Evolutionary conservation across 2,329 filamentous ascomycete species (phyloP).

Genomic region (Leptosphaerulina australis): DNA sequence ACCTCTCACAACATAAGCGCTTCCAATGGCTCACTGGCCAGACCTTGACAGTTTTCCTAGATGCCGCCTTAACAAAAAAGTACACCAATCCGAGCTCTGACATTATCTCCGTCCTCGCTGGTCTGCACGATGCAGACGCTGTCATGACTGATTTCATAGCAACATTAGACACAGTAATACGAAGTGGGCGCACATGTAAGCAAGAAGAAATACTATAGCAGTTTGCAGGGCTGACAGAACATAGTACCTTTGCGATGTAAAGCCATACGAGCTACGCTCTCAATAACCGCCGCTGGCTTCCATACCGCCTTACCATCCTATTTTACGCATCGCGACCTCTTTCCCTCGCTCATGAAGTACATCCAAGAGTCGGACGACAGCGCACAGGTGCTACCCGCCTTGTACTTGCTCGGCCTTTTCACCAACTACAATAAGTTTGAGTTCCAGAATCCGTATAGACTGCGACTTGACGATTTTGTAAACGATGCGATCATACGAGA

Average conservation of each 20-base stretch:
- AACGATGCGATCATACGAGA: constrained; percentile 87
- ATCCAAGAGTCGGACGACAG: constrained; percentile 75
- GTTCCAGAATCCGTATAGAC: constrained; percentile 93
- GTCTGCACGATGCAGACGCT: constrained; percentile 83
- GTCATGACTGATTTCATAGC: constrained; percentile 89
- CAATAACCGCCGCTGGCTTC: constrained; percentile 90
- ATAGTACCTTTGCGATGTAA: constrained; percentile 76
- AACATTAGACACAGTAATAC: constrained; percentile 80
- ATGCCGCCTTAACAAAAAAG: constrained; percentile 80
- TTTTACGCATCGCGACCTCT: constrained; percentile 91
- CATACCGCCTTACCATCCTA: constrained; percentile 94
- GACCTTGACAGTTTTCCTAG: constrained; percentile 89
- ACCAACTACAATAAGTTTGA: constrained; percentile 99
- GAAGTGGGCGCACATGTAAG: constrained; percentile 73
- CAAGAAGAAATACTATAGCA: constrained; percentile 13
- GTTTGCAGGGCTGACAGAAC: constrained; percentile 3
- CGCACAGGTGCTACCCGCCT: constrained; percentile 70
- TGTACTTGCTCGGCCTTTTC: constrained; percentile 82
- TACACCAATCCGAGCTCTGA: constrained; percentile 96
- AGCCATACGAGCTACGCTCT: constrained; percentile 79
- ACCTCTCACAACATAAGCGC: background rate
- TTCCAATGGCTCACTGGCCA: constrained; percentile 58
- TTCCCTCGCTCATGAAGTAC: constrained; percentile 93
- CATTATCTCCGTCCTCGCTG: constrained; percentile 86
- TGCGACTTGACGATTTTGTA: constrained; percentile 92